Percentiles rank a stretch among this genome's conserved stretches.
Conservation (phyloP, 2,329 filamentous ascomycete species). For the Plectosphaerella plurivora region DNA sequence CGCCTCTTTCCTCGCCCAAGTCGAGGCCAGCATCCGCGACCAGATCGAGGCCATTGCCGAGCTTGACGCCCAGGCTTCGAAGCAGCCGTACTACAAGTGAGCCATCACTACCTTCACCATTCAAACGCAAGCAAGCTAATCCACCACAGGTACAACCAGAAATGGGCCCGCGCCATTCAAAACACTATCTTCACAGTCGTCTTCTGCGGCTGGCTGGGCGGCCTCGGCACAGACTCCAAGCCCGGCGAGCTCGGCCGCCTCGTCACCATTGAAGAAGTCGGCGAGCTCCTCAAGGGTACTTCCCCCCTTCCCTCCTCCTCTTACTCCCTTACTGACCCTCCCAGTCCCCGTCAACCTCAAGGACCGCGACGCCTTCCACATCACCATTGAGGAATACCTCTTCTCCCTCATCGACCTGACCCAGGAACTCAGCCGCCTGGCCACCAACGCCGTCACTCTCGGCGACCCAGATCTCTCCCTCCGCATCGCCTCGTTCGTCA, state of each 20-base stretch:
- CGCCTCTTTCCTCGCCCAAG: constrained; percentile 61
- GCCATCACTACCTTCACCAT: constrained; percentile 6
- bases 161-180: constrained; percentile 83
- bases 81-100: constrained; percentile 94
- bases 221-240: constrained; percentile 53
- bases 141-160: constrained; percentile 62
- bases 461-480: constrained; percentile 84
- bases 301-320: constrained; percentile 44
- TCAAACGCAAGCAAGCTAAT: not conserved
- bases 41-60: constrained; percentile 67
- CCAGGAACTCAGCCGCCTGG: constrained; percentile 85
- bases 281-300: constrained; percentile 66
- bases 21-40: constrained; percentile 66
- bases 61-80: constrained; percentile 69
- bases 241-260: constrained; percentile 59
- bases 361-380: constrained; percentile 83
- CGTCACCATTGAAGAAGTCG: constrained; percentile 84
- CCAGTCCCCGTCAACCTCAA: constrained; percentile 88
- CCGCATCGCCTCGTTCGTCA: constrained; percentile 86
- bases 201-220: constrained; percentile 72
- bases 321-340: constrained; percentile 40
- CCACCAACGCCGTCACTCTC: constrained; percentile 89
- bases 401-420: constrained; percentile 81
- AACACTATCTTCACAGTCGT: constrained; percentile 62
- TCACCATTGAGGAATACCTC: constrained; percentile 96